phyloP scores from a whole-genome alignment of 805 yeast species.

The Tetrapisispora phaffii region DNA sequence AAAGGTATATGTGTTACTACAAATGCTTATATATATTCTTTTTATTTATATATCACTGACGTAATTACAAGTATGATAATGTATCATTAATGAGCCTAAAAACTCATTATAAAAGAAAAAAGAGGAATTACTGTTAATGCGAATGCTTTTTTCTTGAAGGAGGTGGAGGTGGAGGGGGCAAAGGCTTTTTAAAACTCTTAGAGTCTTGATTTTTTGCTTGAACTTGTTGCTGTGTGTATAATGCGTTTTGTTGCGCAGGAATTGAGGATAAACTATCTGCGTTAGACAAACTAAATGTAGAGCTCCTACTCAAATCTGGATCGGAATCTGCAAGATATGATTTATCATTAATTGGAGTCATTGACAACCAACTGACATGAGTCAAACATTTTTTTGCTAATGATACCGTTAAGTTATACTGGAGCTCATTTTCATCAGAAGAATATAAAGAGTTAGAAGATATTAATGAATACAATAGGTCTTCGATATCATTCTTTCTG shows the following conservation, averaged over 20 bases:
- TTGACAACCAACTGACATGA: slow-evolving; percentile 28
- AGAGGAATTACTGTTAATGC: neutral
- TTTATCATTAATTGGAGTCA: slow-evolving; percentile 2
- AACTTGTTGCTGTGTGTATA: slow-evolving; percentile 8
- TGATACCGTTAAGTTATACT: slow-evolving; percentile 32
- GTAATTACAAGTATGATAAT: too few relatives aligned
- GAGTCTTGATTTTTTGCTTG: slow-evolving; percentile 14
- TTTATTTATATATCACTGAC: too few relatives aligned
- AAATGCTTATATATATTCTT: too few relatives aligned
- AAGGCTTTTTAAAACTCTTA: slow-evolving; percentile 23
- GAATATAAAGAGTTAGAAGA: slow-evolving; percentile 20
- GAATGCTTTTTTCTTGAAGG: slow-evolving; percentile 23
- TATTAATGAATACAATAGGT: slow-evolving; percentile 41
- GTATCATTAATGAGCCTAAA: too few relatives aligned
- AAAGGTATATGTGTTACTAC: too few relatives aligned
- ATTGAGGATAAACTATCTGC: slow-evolving; percentile 1
- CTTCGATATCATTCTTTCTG: slow-evolving; percentile 44
- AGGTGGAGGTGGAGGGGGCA: slow-evolving; percentile 32
- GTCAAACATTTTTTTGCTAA: slow-evolving; percentile 33
- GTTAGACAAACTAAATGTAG: slow-evolving; percentile 3
- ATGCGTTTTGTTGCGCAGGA: slow-evolving; percentile 3
- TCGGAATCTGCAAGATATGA: slow-evolving; percentile 4
- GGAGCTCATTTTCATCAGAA: slow-evolving; percentile 13
- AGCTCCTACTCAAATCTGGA: slow-evolving; percentile 2
- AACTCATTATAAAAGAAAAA: too few relatives aligned